Conservation (phyloP, 2,329 filamentous ascomycete species). For the Fusarium penzigii region DNA sequence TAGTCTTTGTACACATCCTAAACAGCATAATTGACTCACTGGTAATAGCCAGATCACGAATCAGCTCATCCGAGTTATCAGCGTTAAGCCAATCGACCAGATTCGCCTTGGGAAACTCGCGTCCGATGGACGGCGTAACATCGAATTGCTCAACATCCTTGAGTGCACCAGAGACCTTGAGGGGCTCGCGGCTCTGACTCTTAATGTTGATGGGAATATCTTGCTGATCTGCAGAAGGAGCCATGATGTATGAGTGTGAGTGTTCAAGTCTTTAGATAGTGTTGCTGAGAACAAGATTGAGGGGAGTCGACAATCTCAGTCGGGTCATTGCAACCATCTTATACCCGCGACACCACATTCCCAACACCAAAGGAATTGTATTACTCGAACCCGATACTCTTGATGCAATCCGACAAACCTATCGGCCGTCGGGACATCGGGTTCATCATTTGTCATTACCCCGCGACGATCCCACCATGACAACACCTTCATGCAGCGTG, state of each 20-base stretch:
- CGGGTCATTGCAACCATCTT: background rate
- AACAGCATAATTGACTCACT: slow-evolving; percentile 43
- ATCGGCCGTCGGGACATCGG: background rate
- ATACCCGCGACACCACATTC: background rate
- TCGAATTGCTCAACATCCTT: slow-evolving; percentile 58
- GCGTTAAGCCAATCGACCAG: slow-evolving; percentile 62
- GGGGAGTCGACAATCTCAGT: too few species aligned
- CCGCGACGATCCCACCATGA: slow-evolving; percentile 3
- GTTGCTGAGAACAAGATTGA: too few species aligned
- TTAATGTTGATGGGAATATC: slow-evolving; percentile 14
- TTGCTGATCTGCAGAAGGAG: slow-evolving; percentile 16
- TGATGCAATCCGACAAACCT: background rate
- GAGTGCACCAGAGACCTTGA: slow-evolving; percentile 52
- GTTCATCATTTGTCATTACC: background rate
- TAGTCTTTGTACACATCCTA: background rate
- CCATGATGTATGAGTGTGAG: slow-evolving; percentile 10
- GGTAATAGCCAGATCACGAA: slow-evolving; percentile 68
- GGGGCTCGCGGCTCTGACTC: slow-evolving; percentile 38
- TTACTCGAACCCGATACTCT: too few species aligned
- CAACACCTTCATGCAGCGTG: slow-evolving; percentile 5
- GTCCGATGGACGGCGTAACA: slow-evolving; percentile 62
- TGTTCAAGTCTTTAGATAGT: background rate
- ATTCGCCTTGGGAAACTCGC: slow-evolving; percentile 60
- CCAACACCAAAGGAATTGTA: background rate
- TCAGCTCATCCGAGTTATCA: slow-evolving; percentile 61